A percentile compares a stretch with the other conserved stretches of the same genome.
These are phyloP conservation scores for Cyberlindnera suaveolens DNA, from an alignment of 805 yeast genomes.

Conservation along the genomic window DNA sequence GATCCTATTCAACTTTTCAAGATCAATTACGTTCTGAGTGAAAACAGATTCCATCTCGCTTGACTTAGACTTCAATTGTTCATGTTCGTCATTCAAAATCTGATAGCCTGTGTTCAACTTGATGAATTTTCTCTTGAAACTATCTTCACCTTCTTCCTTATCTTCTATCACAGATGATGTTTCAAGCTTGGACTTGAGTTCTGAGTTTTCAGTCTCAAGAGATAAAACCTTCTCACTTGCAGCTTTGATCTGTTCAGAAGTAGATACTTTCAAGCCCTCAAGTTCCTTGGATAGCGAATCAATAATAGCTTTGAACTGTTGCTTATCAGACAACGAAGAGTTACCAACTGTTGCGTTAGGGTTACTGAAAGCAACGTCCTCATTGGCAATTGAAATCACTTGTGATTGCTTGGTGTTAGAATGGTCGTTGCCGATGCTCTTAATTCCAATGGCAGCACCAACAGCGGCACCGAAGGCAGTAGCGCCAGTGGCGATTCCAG, in stretches of 20 bases:
- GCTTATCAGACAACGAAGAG: constrained; percentile 13
- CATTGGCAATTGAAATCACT: background rate
- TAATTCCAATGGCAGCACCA: background rate
- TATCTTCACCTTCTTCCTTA: constrained; percentile 20
- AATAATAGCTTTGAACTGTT: constrained; percentile 25
- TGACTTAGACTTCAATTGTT: constrained; percentile 33
- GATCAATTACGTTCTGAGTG: constrained; percentile 44
- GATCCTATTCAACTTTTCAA: constrained; percentile 46
- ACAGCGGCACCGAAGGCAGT: constrained; percentile 10
- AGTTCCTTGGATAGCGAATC: constrained; percentile 29
- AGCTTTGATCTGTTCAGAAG: constrained; percentile 44
- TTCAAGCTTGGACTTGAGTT: constrained; percentile 15
- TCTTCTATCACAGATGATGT: constrained; percentile 8
- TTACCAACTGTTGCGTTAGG: background rate
- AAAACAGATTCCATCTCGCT: constrained; percentile 46
- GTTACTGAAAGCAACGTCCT: background rate
- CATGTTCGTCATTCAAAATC: constrained; percentile 41
- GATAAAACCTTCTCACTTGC: constrained; percentile 50
- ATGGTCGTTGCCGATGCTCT: background rate
- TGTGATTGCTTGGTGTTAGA: background rate
- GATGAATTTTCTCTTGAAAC: constrained; percentile 36
- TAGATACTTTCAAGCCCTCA: constrained; percentile 33
- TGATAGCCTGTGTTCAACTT: constrained; percentile 39
- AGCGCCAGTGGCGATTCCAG: constrained; percentile 5
- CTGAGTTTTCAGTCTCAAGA: constrained; percentile 36